A percentile compares a stretch with the other conserved stretches of the same genome.
phyloP scores from a whole-genome alignment of 441 rosid genomes.

The Pelargonium australe region DNA sequence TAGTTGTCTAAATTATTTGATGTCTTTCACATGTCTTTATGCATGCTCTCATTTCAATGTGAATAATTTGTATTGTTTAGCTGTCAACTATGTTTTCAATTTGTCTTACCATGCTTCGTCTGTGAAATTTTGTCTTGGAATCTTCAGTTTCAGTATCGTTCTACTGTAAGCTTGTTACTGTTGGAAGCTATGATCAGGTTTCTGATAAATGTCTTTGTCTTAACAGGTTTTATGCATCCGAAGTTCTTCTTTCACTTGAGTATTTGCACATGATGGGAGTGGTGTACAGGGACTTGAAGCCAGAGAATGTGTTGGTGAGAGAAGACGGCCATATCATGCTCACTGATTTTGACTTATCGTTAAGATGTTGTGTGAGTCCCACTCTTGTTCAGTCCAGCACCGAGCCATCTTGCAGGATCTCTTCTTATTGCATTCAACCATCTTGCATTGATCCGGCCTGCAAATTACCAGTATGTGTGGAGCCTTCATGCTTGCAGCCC shows the following conservation, averaged over 20 bases:
- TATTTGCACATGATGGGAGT: constrained; percentile 97
- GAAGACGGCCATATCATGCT: constrained; percentile 99
- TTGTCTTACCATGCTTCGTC: no score
- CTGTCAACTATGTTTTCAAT: no score
- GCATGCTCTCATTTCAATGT: no score
- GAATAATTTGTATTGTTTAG: no score
- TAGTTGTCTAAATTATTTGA: no score
- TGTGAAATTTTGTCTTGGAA: no score
- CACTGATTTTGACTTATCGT: constrained; percentile 90
- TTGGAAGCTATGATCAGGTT: background rate
- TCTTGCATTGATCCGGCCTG: constrained; percentile 68
- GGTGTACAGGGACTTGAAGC: constrained; percentile 33
- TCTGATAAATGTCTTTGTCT: constrained; percentile 77
- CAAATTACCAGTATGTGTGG: constrained; percentile 79
- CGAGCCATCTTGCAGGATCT: constrained; percentile 48
- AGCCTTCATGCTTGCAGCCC: constrained; percentile 78
- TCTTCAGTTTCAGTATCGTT: no score
- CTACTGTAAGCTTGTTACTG: constrained; percentile 14
- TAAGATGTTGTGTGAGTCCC: constrained; percentile 81
- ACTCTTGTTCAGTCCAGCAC: constrained; percentile 66
- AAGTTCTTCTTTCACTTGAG: constrained; percentile 83
- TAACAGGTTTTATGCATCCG: constrained; percentile 85
- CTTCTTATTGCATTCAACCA: constrained; percentile 66
- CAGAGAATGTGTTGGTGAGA: constrained; percentile 92
- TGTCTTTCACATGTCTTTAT: no score